Percentiles rank a stretch among this genome's conserved stretches.
Conservation (phyloP, 139 green algal species). For the Coelastrella sp. region DNA sequence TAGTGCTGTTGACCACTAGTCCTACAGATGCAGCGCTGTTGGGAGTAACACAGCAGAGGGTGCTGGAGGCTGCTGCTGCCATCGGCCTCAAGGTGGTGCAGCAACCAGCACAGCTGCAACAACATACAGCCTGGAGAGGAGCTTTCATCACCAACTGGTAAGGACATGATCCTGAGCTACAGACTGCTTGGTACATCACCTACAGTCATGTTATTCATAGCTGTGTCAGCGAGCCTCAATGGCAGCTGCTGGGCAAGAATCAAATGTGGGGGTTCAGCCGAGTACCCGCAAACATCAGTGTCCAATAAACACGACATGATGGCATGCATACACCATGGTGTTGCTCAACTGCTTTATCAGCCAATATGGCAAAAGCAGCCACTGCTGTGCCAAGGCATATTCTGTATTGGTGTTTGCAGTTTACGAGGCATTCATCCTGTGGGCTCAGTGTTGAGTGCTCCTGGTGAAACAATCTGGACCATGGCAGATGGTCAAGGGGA, state of each 20-base stretch:
- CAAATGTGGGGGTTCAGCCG: too few species aligned
- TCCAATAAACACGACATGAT: too few species aligned
- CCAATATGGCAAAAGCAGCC: not conserved
- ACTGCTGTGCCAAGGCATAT: not conserved
- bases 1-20: conserved; percentile 12
- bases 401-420: conserved; percentile 32
- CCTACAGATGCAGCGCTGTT: not conserved
- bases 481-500: not conserved
- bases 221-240: too few species aligned
- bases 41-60: conserved; percentile 34
- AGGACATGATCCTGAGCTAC: not conserved
- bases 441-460: not conserved
- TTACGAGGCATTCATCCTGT: conserved; percentile 38
- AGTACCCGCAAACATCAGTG: too few species aligned
- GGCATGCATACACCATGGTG: too few species aligned
- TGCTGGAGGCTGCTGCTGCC: conserved; percentile 23
- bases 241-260: too few species aligned
- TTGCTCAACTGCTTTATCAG: not conserved
- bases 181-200: not conserved
- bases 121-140: conserved; percentile 15
- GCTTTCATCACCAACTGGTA: conserved; percentile 47
- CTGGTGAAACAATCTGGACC: not conserved
- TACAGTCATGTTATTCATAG: not conserved
- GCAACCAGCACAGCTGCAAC: not conserved
- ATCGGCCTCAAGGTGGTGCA: conserved; percentile 33